Evolutionary conservation across 129 eudicot species (phyloP).

Genomic region (carrot (Daucus carota)): DH1_v3.0 NC_030384.2:21086501-21087000

Average conservation of each 20-base stretch:
- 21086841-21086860: neutral
- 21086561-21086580: neutral
- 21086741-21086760: neutral
- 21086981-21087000: constrained; percentile 43
- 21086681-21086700: neutral
- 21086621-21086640: too few species aligned
- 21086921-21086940: constrained; percentile 57
- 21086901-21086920: neutral
- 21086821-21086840: neutral
- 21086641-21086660: neutral
- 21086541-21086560: neutral
- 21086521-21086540: neutral
- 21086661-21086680: neutral
- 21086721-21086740: neutral
- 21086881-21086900: neutral
- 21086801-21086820: neutral
- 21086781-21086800: neutral
- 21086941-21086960: constrained; percentile 78
- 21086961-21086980: constrained; percentile 54
- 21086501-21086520: neutral
- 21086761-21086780: neutral
- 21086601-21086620: neutral
- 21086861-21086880: neutral
- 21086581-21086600: neutral
- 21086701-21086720: neutral